Percentiles rank a stretch among this genome's conserved stretches.
phyloP scores from a whole-genome alignment of 345 rosid genomes.

The Iberis pinnata region DNA sequence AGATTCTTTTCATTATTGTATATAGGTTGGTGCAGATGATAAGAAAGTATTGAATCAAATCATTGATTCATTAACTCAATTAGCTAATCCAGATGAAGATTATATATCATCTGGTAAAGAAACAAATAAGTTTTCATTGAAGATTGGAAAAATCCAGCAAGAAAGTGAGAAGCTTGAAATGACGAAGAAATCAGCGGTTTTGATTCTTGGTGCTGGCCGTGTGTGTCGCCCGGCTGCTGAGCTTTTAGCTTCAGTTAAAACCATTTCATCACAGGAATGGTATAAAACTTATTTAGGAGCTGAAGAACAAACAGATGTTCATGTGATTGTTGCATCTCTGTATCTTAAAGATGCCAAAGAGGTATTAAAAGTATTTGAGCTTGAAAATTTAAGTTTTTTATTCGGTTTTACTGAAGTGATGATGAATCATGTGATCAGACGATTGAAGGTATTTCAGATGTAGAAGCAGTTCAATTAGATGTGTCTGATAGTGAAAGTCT shows the following conservation, averaged over 20 bases:
- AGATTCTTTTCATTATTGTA: conserved; percentile 25
- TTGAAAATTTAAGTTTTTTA: conserved; percentile 5
- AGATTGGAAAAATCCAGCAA: conserved; percentile 49
- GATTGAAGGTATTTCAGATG: conserved; percentile 66
- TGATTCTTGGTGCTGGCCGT: conserved; percentile 89
- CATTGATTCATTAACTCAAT: conserved; percentile 71
- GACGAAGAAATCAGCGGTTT: conserved; percentile 41
- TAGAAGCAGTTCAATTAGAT: conserved; percentile 67
- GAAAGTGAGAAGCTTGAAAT: conserved; percentile 32
- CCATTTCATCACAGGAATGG: conserved; percentile 36
- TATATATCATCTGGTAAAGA: conserved; percentile 23
- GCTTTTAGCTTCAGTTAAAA: conserved; percentile 59
- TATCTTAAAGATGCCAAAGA: conserved; percentile 88
- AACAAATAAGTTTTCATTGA: conserved; percentile 41
- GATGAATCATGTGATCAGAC: conserved; percentile 37
- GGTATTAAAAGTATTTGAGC: conserved; percentile 36
- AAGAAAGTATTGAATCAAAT: conserved; percentile 69
- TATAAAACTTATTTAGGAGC: conserved; percentile 36
- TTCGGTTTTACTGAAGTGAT: conserved; percentile 9
- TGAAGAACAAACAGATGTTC: conserved; percentile 43
- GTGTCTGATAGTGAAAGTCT: conserved; percentile 64
- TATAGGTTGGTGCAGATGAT: conserved; percentile 86
- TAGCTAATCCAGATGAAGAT: conserved; percentile 55
- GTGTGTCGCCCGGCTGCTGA: conserved; percentile 86
- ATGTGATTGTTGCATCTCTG: conserved; percentile 76